These are phyloP conservation scores for Gonium pectorale DNA, from an alignment of 139 green algal species.

Conservation along the genomic window DNA sequence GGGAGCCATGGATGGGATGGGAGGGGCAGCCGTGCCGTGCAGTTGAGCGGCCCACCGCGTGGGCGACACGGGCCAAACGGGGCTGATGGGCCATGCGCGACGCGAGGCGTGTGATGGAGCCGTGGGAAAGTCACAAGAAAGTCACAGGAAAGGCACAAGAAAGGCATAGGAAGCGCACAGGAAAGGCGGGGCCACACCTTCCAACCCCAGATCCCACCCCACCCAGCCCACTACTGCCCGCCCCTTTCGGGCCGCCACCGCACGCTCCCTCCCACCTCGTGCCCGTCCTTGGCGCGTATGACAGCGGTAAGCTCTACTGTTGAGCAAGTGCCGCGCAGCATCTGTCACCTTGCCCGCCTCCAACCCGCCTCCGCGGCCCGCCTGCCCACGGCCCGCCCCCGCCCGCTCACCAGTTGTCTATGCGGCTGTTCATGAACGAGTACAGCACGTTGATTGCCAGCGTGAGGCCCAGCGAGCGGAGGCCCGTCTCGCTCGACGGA, in stretches of 20 bases:
- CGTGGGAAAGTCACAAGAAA: too few species aligned
- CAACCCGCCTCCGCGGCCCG: background rate
- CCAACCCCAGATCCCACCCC: too few species aligned
- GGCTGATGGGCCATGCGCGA: background rate
- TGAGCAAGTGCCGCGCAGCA: background rate
- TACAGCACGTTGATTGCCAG: conserved; percentile 66
- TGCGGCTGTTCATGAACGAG: conserved; percentile 49
- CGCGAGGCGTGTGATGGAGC: background rate
- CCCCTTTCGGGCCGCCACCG: too few species aligned
- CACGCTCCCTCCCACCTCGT: background rate
- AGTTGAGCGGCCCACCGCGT: background rate
- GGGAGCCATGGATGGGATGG: background rate
- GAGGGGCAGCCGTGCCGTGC: background rate
- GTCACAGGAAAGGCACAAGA: too few species aligned
- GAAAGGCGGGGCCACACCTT: too few species aligned
- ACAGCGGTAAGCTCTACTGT: background rate
- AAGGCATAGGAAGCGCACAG: too few species aligned
- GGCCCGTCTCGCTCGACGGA: conserved; percentile 47
- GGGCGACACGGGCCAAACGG: background rate
- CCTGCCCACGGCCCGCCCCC: too few species aligned
- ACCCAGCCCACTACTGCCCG: too few species aligned
- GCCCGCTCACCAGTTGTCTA: conserved; percentile 68
- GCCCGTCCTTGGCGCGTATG: background rate
- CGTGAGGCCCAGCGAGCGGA: conserved; percentile 60
- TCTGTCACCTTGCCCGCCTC: background rate